Evolutionary conservation across 2,329 filamentous ascomycete species (phyloP).

Genomic region (Aureobasidium sp.): DNA sequence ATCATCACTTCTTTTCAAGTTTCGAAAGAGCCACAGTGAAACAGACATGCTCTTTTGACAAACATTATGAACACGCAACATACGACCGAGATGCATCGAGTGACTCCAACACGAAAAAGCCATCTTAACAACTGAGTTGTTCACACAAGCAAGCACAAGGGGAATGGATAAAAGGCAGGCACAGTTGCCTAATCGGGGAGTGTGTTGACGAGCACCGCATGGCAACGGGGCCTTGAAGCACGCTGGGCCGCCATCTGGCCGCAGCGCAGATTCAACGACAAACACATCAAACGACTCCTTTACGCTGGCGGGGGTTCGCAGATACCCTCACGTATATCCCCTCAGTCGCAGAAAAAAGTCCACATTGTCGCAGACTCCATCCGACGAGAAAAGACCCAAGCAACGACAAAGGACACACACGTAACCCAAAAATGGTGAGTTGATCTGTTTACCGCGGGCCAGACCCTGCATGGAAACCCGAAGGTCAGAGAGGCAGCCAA

Average conservation of each 20-base stretch:
- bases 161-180: not conserved
- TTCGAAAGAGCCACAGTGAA: too few relatives aligned
- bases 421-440: slow-evolving; percentile 7
- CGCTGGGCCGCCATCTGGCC: not conserved
- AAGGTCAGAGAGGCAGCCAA: slow-evolving; percentile 9
- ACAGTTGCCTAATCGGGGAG: not conserved
- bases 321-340: not conserved
- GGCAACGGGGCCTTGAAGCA: slow-evolving; percentile 6
- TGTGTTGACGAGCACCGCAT: not conserved
- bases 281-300: slow-evolving; percentile 13
- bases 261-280: slow-evolving; percentile 9
- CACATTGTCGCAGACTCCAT: not conserved
- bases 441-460: slow-evolving; percentile 7
- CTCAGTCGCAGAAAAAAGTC: not conserved
- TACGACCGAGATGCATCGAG: too few relatives aligned
- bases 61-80: too few relatives aligned
- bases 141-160: too few relatives aligned
- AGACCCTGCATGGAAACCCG: slow-evolving; percentile 11
- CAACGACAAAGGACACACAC: not conserved
- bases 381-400: not conserved
- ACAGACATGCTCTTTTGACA: too few relatives aligned
- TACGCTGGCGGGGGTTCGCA: not conserved
- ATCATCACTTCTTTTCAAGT: too few relatives aligned
- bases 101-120: too few relatives aligned
- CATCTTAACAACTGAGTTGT: not conserved